A percentile compares a stretch with the other conserved stretches of the same genome.
Evolutionary conservation across 2,329 filamentous ascomycete genomes (phyloP).

Genomic region (Xylaria multiplex): DNA sequence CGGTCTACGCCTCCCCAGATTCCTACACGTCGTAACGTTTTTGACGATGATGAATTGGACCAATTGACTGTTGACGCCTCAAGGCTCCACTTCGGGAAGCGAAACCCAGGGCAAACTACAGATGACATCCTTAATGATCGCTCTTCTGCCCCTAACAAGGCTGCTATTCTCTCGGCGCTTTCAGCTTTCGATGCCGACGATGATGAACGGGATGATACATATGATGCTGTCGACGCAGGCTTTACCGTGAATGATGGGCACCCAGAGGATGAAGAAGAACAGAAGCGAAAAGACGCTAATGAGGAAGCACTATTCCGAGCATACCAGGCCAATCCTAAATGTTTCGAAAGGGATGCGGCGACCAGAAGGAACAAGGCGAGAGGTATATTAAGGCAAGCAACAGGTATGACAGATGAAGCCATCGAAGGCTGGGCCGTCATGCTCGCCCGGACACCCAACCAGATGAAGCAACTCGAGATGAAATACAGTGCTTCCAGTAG

Average conservation of each 20-base stretch:
- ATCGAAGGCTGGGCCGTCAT: slow-evolving; percentile 96
- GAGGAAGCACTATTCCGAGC: slow-evolving; percentile 80
- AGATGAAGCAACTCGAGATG: slow-evolving; percentile 74
- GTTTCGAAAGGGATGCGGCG: slow-evolving; percentile 77
- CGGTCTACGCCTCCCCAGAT: slow-evolving; percentile 66
- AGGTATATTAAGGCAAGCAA: slow-evolving; percentile 74
- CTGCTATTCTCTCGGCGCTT: slow-evolving; percentile 86
- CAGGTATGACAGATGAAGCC: slow-evolving; percentile 90
- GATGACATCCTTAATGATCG: slow-evolving; percentile 76
- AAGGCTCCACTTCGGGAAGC: slow-evolving; percentile 82
- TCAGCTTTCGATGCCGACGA: slow-evolving; percentile 92
- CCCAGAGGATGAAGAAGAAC: slow-evolving; percentile 63
- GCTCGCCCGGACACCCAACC: slow-evolving; percentile 76
- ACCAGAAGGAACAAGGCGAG: slow-evolving; percentile 74
- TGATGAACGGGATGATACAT: slow-evolving; percentile 96
- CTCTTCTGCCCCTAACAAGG: slow-evolving; percentile 75
- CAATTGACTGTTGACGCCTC: slow-evolving; percentile 72
- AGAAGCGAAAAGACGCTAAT: slow-evolving; percentile 58
- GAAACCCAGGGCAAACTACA: slow-evolving; percentile 69
- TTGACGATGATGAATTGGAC: slow-evolving; percentile 84
- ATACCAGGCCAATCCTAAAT: slow-evolving; percentile 70
- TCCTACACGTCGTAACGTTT: slow-evolving; percentile 75
- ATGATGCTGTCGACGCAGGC: slow-evolving; percentile 91
- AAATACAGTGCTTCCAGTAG: slow-evolving; percentile 74
- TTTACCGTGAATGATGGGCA: slow-evolving; percentile 80